Conservation (phyloP, 1,284 basidiomycete genomes). For the Papiliotrema terrestris region DNA sequence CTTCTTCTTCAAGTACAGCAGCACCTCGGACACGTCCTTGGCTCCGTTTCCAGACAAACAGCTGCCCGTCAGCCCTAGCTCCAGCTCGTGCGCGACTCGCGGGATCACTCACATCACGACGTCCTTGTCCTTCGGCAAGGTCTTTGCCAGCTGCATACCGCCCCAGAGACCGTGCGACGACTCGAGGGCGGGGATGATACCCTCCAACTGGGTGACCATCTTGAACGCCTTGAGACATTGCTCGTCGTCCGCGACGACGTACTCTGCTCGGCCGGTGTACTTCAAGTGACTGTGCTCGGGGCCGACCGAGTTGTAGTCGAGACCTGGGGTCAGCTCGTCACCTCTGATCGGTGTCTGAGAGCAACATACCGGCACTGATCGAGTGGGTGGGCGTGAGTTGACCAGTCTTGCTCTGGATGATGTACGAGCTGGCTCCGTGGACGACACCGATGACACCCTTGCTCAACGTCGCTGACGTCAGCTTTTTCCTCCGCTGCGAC, state of each 20-base stretch:
- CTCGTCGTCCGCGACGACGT: constrained; percentile 88
- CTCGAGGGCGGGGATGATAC: constrained; percentile 96
- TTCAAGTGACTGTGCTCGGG: constrained; percentile 98
- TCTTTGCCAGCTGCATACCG: constrained; percentile 79
- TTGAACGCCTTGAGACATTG: constrained; percentile 90
- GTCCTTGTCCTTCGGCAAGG: constrained; percentile 75
- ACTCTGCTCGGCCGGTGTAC: constrained; percentile 88
- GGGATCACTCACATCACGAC: constrained; percentile 73
- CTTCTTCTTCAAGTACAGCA: constrained; percentile 44
- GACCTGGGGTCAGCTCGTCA: constrained; percentile 20
- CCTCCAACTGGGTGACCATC: constrained; percentile 85
- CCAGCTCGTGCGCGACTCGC: no score
- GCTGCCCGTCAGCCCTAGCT: constrained; percentile 10
- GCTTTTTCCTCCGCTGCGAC: not conserved
- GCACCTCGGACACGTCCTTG: constrained; percentile 46
- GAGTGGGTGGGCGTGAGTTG: constrained; percentile 98
- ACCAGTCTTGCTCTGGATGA: constrained; percentile 81
- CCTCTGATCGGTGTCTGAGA: constrained; percentile 60
- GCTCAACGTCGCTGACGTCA: constrained; percentile 67
- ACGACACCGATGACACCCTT: constrained; percentile 90
- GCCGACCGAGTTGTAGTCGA: constrained; percentile 64
- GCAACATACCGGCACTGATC: constrained; percentile 73
- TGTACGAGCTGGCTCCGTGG: constrained; percentile 89
- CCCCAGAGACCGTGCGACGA: constrained; percentile 95
- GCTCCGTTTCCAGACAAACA: constrained; percentile 45